Conservation (phyloP, 1,284 basidiomycete species). For the Ganoderma lucidum region DNA sequence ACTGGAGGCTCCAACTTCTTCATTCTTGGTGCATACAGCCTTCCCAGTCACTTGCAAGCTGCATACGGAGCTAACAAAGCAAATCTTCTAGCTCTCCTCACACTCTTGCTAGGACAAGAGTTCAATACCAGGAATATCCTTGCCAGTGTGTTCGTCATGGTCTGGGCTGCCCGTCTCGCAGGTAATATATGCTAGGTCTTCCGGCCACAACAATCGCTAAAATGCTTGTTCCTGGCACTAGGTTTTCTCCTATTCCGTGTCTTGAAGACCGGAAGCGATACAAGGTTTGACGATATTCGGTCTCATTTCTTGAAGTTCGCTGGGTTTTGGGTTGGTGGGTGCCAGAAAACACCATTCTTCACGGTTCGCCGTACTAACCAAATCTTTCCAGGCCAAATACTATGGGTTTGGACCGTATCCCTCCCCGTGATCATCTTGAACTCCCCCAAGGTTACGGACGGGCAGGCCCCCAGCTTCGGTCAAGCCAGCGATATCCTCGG, state of each 20-base stretch:
- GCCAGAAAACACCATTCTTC: not conserved
- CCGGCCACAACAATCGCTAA: not conserved
- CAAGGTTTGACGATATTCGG: slow-evolving; percentile 72
- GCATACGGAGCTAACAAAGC: not conserved
- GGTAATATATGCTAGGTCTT: slow-evolving; percentile 46
- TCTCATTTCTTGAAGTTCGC: slow-evolving; percentile 74
- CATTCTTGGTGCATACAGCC: slow-evolving; percentile 51
- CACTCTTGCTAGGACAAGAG: slow-evolving; percentile 59
- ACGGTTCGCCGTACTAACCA: not conserved
- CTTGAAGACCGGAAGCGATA: slow-evolving; percentile 70
- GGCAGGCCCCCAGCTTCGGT: slow-evolving; percentile 63
- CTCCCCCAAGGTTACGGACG: slow-evolving; percentile 66
- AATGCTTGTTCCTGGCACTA: slow-evolving; percentile 25
- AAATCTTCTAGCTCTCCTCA: slow-evolving; percentile 53
- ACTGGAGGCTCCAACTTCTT: slow-evolving; percentile 78
- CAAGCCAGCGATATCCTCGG: slow-evolving; percentile 74
- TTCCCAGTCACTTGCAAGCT: not conserved
- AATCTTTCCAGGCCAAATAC: slow-evolving; percentile 52
- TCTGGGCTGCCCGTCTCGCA: slow-evolving; percentile 68
- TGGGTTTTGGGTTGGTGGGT: slow-evolving; percentile 61
- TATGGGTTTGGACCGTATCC: slow-evolving; percentile 76
- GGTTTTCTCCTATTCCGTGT: slow-evolving; percentile 75
- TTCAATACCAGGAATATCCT: slow-evolving; percentile 70
- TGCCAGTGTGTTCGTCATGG: slow-evolving; percentile 65
- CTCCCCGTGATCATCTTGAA: slow-evolving; percentile 73